Evolutionary conservation across 164 flowering plant species (phyloP).

Genomic region (Berberis vulgaris): DNA sequence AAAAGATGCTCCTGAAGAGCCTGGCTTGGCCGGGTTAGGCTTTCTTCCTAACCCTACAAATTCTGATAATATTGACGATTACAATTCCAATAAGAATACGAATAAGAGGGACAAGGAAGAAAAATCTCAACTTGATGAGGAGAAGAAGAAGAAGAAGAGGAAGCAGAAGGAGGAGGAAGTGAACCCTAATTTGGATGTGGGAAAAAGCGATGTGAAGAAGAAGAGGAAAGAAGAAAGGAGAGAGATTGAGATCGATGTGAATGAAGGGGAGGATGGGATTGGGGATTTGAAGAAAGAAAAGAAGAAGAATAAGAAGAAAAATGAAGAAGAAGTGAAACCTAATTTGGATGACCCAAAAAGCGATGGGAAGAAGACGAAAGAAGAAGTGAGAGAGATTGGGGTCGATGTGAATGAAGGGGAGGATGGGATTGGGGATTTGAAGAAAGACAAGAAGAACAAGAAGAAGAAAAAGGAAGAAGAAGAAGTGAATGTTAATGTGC

Average conservation of each 20-base stretch:
- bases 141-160: slow-evolving; percentile 20
- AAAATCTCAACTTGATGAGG: slow-evolving; percentile 3
- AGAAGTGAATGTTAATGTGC: not conserved
- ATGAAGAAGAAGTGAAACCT: not conserved
- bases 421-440: too few species aligned
- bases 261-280: too few species aligned
- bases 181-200: not conserved
- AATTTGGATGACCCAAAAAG: not conserved
- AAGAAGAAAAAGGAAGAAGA: slow-evolving; percentile 4
- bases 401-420: too few species aligned
- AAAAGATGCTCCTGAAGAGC: slow-evolving; percentile 26
- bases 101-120: slow-evolving; percentile 16
- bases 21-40: slow-evolving; percentile 3
- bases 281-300: too few species aligned
- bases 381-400: not conserved
- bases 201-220: not conserved
- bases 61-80: not conserved
- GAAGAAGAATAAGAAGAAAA: not conserved
- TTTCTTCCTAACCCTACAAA: slow-evolving; percentile 1
- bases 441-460: not conserved
- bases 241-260: not conserved
- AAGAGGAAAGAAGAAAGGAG: not conserved
- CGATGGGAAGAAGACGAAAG: slow-evolving; percentile 4
- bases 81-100: slow-evolving; percentile 3
- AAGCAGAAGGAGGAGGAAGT: slow-evolving; percentile 2